Conservation (phyloP, 1,284 basidiomycete species). For the Anthracocystis panici-leucophaei region DNA sequence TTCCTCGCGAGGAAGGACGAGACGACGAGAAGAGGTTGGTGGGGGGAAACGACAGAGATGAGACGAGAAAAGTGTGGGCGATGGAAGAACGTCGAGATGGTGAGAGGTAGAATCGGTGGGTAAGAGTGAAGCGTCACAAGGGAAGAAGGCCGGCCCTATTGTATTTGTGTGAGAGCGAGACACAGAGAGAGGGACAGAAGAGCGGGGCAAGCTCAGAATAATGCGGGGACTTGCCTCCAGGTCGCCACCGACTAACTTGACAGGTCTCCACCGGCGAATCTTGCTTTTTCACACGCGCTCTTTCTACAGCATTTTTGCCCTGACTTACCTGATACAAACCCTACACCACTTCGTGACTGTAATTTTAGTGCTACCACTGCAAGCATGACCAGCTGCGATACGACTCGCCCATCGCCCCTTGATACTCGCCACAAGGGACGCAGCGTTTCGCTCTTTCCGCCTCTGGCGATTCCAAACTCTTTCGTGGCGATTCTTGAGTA, state of each 20-base stretch:
- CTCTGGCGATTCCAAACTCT: slow-evolving; percentile 1
- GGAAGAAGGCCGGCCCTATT: neutral
- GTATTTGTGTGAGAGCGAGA: neutral
- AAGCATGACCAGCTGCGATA: too few species aligned
- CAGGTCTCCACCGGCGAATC: slow-evolving; percentile 6
- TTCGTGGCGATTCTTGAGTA: slow-evolving; percentile 7
- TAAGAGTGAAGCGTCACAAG: neutral
- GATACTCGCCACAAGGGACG: neutral
- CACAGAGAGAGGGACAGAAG: neutral
- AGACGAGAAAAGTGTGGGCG: too few species aligned
- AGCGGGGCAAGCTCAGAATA: neutral
- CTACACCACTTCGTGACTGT: too few species aligned
- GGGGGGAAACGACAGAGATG: too few species aligned
- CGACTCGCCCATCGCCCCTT: too few species aligned
- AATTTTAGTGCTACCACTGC: too few species aligned
- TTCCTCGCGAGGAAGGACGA: too few species aligned
- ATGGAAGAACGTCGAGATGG: neutral
- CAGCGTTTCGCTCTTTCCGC: neutral
- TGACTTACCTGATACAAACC: neutral
- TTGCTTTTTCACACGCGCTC: slow-evolving; percentile 17
- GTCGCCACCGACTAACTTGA: slow-evolving; percentile 10
- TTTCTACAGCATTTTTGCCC: neutral
- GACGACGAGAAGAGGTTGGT: too few species aligned
- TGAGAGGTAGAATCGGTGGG: neutral
- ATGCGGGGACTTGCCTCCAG: slow-evolving; percentile 4